These are phyloP conservation scores for Nakazawaea ishiwadae DNA, from an alignment of 805 yeast genomes.

Conservation along the genomic window DNA sequence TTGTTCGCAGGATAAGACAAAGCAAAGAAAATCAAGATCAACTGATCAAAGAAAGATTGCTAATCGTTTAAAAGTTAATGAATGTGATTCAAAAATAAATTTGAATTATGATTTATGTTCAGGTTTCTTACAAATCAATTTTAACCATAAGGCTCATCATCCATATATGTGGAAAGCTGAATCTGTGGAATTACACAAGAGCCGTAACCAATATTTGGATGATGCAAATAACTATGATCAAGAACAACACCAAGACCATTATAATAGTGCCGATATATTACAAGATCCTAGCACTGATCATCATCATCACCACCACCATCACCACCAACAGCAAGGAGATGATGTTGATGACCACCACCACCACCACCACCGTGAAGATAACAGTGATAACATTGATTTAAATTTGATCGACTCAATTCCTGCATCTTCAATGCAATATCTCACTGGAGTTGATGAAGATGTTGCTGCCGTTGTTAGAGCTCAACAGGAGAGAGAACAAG, in stretches of 20 bases:
- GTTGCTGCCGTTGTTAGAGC: conserved; percentile 6
- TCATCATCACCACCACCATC: conserved; percentile 9
- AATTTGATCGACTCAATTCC: conserved; percentile 11
- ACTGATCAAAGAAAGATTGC: conserved; percentile 30
- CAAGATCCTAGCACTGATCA: conserved; percentile 1
- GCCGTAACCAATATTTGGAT: conserved; percentile 4
- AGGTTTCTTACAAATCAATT: conserved; percentile 31
- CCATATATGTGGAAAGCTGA: conserved; percentile 31
- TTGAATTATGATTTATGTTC: conserved; percentile 32
- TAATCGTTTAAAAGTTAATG: conserved; percentile 36
- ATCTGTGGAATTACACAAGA: conserved; percentile 7
- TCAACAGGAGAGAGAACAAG: conserved; percentile 5
- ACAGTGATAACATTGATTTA: conserved; percentile 9
- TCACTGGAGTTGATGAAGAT: conserved; percentile 10
- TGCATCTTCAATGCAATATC: conserved; percentile 11
- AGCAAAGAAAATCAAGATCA: conserved; percentile 38
- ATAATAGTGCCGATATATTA: no score
- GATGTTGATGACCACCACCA: neutral
- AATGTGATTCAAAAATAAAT: conserved; percentile 35
- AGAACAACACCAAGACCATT: conserved; percentile 8
- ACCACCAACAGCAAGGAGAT: conserved; percentile 2
- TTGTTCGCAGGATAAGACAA: conserved; percentile 38
- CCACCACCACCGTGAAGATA: conserved; percentile 5
- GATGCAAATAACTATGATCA: conserved; percentile 11
- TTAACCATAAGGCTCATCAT: conserved; percentile 35